phyloP scores from a whole-genome alignment of 805 yeast species.

The Wickerhamiella dianesei region DNA sequence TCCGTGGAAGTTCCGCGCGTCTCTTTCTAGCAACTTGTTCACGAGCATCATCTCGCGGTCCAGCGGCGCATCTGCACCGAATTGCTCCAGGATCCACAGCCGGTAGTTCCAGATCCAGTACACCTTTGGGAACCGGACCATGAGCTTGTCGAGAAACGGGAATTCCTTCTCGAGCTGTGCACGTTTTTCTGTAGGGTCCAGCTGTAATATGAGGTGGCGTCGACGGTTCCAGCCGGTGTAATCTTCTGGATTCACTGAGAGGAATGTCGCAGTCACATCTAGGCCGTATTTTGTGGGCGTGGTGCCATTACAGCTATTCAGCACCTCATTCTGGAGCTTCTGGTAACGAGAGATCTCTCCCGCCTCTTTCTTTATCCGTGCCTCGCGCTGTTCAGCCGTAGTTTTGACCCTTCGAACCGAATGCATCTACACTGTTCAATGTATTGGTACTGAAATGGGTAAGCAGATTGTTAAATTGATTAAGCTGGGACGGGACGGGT shows the following conservation, averaged over 20 bases:
- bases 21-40: constrained; percentile 50
- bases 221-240: constrained; percentile 86
- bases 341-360: constrained; percentile 45
- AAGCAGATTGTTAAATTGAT: no score
- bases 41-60: constrained; percentile 56
- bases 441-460: no score
- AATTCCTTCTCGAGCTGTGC: constrained; percentile 43
- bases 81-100: constrained; percentile 52
- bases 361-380: constrained; percentile 45
- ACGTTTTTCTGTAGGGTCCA: constrained; percentile 7
- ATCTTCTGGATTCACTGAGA: constrained; percentile 67
- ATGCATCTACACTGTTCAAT: constrained; percentile 32
- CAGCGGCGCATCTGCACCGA: constrained; percentile 39
- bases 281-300: constrained; percentile 5
- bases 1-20: constrained; percentile 82
- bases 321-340: constrained; percentile 31
- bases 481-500: no score
- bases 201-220: constrained; percentile 45
- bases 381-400: constrained; percentile 40
- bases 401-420: constrained; percentile 51
- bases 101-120: constrained; percentile 97
- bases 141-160: constrained; percentile 39
- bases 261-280: constrained; percentile 38
- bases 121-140: constrained; percentile 67
- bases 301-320: constrained; percentile 16